A percentile compares a stretch with the other conserved stretches of the same genome.
phyloP scores from a whole-genome alignment of 2,329 filamentous ascomycete genomes.

The Daldinia sp. region DNA sequence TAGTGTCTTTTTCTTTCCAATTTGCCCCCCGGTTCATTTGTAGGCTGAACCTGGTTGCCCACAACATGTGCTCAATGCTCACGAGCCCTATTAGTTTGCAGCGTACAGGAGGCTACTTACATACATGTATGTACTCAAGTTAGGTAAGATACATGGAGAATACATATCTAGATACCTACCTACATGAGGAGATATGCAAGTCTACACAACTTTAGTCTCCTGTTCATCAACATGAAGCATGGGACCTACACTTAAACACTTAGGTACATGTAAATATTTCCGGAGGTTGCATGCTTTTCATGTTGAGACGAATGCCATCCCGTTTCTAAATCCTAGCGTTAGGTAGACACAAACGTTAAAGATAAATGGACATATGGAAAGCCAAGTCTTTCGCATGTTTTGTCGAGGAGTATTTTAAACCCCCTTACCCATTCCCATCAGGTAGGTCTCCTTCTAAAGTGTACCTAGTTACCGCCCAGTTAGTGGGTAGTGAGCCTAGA shows the following conservation, averaged over 20 bases:
- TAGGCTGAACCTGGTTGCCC: conserved; percentile 1
- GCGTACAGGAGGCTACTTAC: background rate
- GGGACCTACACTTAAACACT: conserved; percentile 1
- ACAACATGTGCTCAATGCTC: background rate
- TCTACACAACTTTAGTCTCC: conserved; percentile 12
- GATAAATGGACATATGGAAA: conserved; percentile 1
- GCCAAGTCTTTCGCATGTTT: conserved; percentile 19
- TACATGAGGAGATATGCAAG: background rate
- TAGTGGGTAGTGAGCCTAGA: conserved; percentile 30
- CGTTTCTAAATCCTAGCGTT: conserved; percentile 11
- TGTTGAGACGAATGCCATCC: conserved; percentile 24
- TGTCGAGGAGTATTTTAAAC: conserved; percentile 3
- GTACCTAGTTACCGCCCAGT: background rate
- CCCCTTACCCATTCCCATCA: conserved; percentile 9
- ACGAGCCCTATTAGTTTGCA: conserved; percentile 1
- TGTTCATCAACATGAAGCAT: conserved; percentile 34
- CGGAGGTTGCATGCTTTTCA: conserved; percentile 7
- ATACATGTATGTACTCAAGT: background rate
- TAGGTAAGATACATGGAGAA: conserved; percentile 1
- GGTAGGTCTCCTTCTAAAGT: background rate
- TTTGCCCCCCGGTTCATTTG: conserved; percentile 10
- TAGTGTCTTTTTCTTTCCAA: conserved; percentile 24
- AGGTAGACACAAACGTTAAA: conserved; percentile 1
- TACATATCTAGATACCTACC: background rate
- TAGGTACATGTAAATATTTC: conserved; percentile 24